Conservation (phyloP, 306 rosid species). For the Acacia confusa region DNA sequence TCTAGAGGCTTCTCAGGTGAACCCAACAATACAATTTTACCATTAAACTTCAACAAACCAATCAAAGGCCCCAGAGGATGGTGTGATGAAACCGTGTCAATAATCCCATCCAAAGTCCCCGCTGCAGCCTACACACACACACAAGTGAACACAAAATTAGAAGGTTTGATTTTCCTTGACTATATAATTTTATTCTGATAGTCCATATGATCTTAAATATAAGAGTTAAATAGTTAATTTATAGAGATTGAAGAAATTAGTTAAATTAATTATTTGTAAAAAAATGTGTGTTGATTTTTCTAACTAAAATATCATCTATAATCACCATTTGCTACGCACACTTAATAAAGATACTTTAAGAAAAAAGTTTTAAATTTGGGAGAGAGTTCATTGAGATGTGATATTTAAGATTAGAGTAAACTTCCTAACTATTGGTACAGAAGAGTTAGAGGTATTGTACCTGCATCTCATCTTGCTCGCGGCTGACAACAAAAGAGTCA, state of each 20-base stretch:
- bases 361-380: too few species aligned
- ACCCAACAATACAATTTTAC: slow-evolving; percentile 55
- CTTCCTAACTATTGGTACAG: too few species aligned
- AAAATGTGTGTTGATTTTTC: neutral
- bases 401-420: too few species aligned
- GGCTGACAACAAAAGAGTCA: slow-evolving; percentile 52
- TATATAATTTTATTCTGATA: neutral
- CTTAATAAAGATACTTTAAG: too few species aligned
- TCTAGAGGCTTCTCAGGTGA: slow-evolving; percentile 51
- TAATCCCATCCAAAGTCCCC: slow-evolving; percentile 54
- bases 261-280: neutral
- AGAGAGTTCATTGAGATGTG: neutral
- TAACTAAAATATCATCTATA: too few species aligned
- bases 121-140: slow-evolving; percentile 28
- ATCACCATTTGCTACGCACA: neutral
- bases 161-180: neutral
- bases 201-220: neutral
- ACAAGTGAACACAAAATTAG: neutral
- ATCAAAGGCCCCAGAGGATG: slow-evolving; percentile 50
- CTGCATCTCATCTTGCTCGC: slow-evolving; percentile 45
- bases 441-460: neutral
- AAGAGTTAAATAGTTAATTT: too few species aligned
- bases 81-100: slow-evolving; percentile 48
- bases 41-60: slow-evolving; percentile 45
- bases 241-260: too few species aligned